Evolutionary conservation across 805 yeast genomes (phyloP).

Genomic region (Ogataea populi-albae): DNA sequence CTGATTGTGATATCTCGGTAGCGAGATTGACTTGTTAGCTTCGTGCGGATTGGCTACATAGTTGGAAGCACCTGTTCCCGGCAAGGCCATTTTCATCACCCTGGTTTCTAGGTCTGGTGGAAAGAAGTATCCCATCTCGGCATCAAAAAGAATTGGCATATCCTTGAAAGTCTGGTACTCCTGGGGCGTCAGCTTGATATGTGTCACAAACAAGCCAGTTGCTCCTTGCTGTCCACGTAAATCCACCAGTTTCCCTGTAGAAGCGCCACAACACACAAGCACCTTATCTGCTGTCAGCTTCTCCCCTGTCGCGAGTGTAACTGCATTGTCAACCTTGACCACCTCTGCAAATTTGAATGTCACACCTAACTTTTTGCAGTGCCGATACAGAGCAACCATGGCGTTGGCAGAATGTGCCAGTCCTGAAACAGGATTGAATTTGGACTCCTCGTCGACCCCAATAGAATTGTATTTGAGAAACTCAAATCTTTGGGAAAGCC

Average conservation of each 20-base stretch:
- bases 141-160: constrained; percentile 44
- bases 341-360: constrained; percentile 33
- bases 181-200: constrained; percentile 34
- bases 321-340: constrained; percentile 31
- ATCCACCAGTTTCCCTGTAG: constrained; percentile 36
- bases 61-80: constrained; percentile 34
- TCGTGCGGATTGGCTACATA: constrained; percentile 20
- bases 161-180: constrained; percentile 37
- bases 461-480: constrained; percentile 17
- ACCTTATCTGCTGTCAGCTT: constrained; percentile 34
- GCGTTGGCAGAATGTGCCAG: constrained; percentile 42
- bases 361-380: constrained; percentile 33
- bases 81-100: constrained; percentile 39
- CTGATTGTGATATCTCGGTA: constrained; percentile 38
- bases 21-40: constrained; percentile 21
- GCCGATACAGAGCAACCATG: constrained; percentile 30
- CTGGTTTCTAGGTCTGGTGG: constrained; percentile 45
- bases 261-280: constrained; percentile 39
- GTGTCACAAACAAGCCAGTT: constrained; percentile 39
- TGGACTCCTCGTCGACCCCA: constrained; percentile 14
- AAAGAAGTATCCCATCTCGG: constrained; percentile 46
- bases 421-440: constrained; percentile 41
- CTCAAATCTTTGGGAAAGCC: constrained; percentile 27
- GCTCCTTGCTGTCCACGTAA: constrained; percentile 35
- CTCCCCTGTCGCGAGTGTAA: constrained; percentile 23